Evolutionary conservation across 257 asterid genomes (phyloP).

Genomic region (Dorcoceras hygrometricum): DNA sequence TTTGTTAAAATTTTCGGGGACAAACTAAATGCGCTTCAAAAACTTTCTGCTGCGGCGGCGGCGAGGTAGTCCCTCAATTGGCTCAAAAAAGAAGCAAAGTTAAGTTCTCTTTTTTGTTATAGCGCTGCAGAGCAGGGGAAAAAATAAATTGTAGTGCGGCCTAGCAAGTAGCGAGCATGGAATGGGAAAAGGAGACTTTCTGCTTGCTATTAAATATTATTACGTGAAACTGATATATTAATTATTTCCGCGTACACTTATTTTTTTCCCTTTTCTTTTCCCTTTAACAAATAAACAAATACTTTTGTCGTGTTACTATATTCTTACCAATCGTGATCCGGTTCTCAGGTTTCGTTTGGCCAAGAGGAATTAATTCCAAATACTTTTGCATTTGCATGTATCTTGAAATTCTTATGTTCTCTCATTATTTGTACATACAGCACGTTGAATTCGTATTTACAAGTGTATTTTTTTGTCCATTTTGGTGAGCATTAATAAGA

Average conservation of each 20-base stretch:
- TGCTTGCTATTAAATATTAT: conserved; percentile 29
- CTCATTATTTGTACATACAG: too few relatives aligned
- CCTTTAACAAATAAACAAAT: neutral
- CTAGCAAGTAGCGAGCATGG: conserved; percentile 11
- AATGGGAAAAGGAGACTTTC: conserved; percentile 32
- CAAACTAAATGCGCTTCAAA: conserved; percentile 24
- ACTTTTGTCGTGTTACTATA: neutral
- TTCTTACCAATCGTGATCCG: conserved; percentile 29
- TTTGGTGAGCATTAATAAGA: neutral
- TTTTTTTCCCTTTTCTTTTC: neutral
- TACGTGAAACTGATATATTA: conserved; percentile 17
- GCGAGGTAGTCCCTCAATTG: conserved; percentile 35
- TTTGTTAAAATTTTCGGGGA: conserved; percentile 10
- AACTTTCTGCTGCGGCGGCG: conserved; percentile 34
- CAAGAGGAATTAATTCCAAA: conserved; percentile 23
- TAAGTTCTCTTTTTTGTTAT: neutral
- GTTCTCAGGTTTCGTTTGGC: conserved; percentile 29
- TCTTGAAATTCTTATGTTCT: too few relatives aligned
- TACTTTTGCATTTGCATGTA: conserved; percentile 7
- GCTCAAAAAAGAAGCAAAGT: conserved; percentile 31
- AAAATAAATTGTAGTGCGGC: neutral
- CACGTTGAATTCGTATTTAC: neutral
- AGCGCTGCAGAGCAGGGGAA: conserved; percentile 7
- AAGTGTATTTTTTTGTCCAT: neutral
- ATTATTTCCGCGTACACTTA: neutral